Conservation (phyloP, 169 alveolate genomes). For the Cryptosporidium xiaoi region DNA sequence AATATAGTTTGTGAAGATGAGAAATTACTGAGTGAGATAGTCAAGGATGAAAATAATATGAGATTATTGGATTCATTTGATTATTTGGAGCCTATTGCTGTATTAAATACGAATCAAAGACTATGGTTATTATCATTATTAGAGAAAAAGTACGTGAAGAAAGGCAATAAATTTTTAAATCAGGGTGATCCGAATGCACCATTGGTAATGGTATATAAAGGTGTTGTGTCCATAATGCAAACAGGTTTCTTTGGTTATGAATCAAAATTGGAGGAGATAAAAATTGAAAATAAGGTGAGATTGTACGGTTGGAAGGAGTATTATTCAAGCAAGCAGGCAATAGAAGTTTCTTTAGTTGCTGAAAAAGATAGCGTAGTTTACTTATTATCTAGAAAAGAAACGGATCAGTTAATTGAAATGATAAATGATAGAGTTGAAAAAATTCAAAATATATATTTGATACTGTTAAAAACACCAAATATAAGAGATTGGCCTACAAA, state of each 20-base stretch:
- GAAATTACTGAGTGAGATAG: not conserved
- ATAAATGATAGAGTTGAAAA: conserved; percentile 46
- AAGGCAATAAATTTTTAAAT: conserved; percentile 32
- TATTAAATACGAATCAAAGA: conserved; percentile 48
- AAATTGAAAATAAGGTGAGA: not conserved
- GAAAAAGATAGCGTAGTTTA: conserved; percentile 11
- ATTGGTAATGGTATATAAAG: conserved; percentile 14
- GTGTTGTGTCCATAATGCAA: conserved; percentile 57
- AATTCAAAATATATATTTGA: conserved; percentile 24
- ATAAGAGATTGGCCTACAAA: conserved; percentile 59
- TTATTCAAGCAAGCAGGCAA: conserved; percentile 31
- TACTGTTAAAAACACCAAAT: conserved; percentile 46
- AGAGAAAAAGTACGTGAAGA: conserved; percentile 25
- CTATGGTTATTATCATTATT: conserved; percentile 33
- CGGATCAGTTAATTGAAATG: conserved; percentile 18
- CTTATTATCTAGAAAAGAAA: conserved; percentile 15
- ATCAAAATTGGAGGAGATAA: conserved; percentile 36
- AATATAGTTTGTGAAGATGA: conserved; percentile 16
- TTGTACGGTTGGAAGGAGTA: conserved; percentile 58
- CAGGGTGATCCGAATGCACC: conserved; percentile 70
- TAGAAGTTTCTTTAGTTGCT: conserved; percentile 34
- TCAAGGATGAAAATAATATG: conserved; percentile 1
- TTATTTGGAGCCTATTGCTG: conserved; percentile 31
- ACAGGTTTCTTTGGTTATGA: conserved; percentile 71
- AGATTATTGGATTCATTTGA: conserved; percentile 7